Evolutionary conservation across 2,329 filamentous ascomycete species (phyloP).

Genomic region (Colletotrichum sp.): DNA sequence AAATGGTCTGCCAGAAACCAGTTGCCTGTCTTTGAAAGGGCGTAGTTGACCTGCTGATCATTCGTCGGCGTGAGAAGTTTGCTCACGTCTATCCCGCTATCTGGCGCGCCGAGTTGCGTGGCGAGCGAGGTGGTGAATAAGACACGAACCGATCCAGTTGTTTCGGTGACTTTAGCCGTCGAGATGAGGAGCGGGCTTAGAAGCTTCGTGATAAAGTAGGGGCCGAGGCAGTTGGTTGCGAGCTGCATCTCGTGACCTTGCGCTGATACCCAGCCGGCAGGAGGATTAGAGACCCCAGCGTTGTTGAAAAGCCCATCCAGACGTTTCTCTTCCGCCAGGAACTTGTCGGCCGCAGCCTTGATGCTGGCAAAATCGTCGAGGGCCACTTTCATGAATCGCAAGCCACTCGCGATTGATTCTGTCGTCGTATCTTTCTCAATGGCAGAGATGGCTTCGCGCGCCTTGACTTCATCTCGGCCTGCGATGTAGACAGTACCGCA

Average conservation of each 20-base stretch:
- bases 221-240: constrained; percentile 26
- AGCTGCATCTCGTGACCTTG: constrained; percentile 27
- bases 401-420: constrained; percentile 27
- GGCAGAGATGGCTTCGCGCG: constrained; percentile 39
- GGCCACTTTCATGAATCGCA: constrained; percentile 47
- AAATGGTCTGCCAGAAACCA: constrained; percentile 32
- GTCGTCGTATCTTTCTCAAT: constrained; percentile 36
- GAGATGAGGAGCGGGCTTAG: constrained; percentile 22
- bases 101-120: constrained; percentile 25
- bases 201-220: constrained; percentile 26
- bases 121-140: constrained; percentile 33
- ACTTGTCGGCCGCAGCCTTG: constrained; percentile 27
- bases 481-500: constrained; percentile 57
- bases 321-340: constrained; percentile 30
- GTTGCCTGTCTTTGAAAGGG: constrained; percentile 31
- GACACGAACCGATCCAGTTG: constrained; percentile 33
- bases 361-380: constrained; percentile 31
- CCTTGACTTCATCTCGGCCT: constrained; percentile 42
- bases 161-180: not conserved
- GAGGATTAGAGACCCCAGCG: constrained; percentile 35
- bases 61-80: constrained; percentile 17
- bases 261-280: constrained; percentile 22
- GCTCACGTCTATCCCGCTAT: constrained; percentile 27
- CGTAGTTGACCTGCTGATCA: constrained; percentile 30
- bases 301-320: constrained; percentile 42